Evolutionary conservation across 192 early-diverging fungal species (phyloP).

Genomic region (Coemansia sp.): DNA sequence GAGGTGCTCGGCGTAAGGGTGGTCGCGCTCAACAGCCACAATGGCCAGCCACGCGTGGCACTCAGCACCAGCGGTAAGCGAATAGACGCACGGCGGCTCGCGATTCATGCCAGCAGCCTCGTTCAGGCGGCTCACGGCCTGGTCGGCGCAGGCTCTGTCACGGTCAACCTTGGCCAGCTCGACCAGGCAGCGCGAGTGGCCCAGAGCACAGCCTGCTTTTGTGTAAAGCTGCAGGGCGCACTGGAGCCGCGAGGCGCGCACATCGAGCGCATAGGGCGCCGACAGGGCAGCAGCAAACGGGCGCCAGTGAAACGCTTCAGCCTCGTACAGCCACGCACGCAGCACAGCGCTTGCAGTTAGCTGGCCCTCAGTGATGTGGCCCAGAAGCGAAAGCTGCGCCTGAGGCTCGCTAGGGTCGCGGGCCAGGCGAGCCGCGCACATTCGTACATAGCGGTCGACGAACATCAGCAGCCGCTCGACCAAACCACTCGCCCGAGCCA

Average conservation of each 20-base stretch:
- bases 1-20: neutral
- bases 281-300: conserved; percentile 13
- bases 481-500: neutral
- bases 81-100: conserved; percentile 8
- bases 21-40: conserved; percentile 13
- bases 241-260: conserved; percentile 4
- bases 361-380: neutral
- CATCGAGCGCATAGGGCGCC: neutral
- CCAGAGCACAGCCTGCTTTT: conserved; percentile 2
- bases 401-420: conserved; percentile 9
- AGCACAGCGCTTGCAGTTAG: neutral
- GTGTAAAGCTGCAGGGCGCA: conserved; percentile 12
- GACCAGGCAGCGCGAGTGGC: conserved; percentile 23
- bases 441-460: conserved; percentile 40
- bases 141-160: conserved; percentile 9
- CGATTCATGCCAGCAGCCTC: conserved; percentile 16
- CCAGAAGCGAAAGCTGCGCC: neutral
- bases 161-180: conserved; percentile 31
- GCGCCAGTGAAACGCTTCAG: conserved; percentile 28
- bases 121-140: conserved; percentile 4
- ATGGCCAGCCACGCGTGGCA: conserved; percentile 38
- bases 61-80: conserved; percentile 13
- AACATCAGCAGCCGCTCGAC: conserved; percentile 21
- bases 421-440: conserved; percentile 30
- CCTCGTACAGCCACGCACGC: conserved; percentile 39